Conservation (phyloP, 1,284 basidiomycete species). For the Ustilago cynodontis region DNA sequence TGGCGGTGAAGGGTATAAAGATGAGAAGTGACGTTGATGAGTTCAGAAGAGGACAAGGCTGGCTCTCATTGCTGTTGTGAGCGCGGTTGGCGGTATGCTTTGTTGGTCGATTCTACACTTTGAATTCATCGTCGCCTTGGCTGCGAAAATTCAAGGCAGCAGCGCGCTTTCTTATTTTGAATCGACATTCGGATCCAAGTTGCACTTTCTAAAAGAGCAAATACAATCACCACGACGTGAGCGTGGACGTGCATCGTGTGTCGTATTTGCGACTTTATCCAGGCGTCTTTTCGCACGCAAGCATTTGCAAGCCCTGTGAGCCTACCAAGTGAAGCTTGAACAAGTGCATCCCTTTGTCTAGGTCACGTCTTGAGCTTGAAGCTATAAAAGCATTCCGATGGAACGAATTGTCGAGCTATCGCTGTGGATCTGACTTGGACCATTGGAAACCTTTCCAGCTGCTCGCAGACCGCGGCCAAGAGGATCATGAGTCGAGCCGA, state of each 20-base stretch:
- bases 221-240: conserved; percentile 12
- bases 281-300: conserved; percentile 7
- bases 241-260: conserved; percentile 32
- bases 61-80: background rate
- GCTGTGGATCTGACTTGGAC: too few relatives aligned
- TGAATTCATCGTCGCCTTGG: too few relatives aligned
- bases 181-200: background rate
- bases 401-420: background rate
- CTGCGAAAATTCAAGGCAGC: conserved; percentile 3
- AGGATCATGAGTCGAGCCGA: too few relatives aligned
- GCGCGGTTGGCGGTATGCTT: conserved; percentile 21
- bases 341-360: background rate
- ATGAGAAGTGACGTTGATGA: conserved; percentile 1
- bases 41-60: conserved; percentile 16
- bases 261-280: conserved; percentile 24
- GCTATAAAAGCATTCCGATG: background rate
- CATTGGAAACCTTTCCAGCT: too few relatives aligned
- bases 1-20: background rate
- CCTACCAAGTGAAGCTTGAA: background rate
- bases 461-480: too few relatives aligned
- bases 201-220: background rate
- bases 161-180: background rate
- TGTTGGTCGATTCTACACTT: conserved; percentile 41
- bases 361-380: conserved; percentile 6
- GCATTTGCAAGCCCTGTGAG: background rate